Base-by-base conservation (phyloP, 306 rosid genomes). In the Malus sieversii region DNA sequence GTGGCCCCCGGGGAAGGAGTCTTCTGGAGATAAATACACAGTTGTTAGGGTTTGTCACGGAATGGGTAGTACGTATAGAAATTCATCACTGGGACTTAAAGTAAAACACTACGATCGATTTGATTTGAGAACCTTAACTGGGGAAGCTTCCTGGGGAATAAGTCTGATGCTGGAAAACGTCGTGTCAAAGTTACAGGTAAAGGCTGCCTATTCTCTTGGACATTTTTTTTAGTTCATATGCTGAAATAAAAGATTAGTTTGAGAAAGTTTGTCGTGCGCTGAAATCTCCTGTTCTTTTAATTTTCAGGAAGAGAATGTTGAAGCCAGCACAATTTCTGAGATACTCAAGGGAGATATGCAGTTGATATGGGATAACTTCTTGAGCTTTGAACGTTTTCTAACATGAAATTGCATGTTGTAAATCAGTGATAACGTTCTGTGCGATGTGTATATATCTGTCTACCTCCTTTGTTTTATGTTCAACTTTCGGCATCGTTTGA, bases 1-100 rank as follows among this genome's bases (percentile, higher is more conserved):
- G 77, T 89, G 93, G 93, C 68, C 88, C 20, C 20, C 78, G 32
- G 91, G 88, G 25, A 82, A 85, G 75, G 33, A 84, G 4, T 42
- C 75, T 78, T 84, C 79, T 38, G 84, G 86, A 51, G 79, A 74
- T 61, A 75, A 83, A 61, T 87, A 77, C 84, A 66, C 42, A 64
- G 88, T 89, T 10, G 62, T 77, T 63, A 82, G 84, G 71, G 80
- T 72, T 42, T 76, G 84, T 84, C 88, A 87, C 66, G 74, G 71
- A 64, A 69, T 60, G 45, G 55, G 77, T 19, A 80, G 77, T 48
- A 29, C 60, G 14, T 87, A 82, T 71, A 61, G 11, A 32, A 85
- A 40, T 62, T 65, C 76, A 35, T 82, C 86, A 46, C 5, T 85
- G 70, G 78, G 77, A 70, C 66, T 89, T 48, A 87, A 78, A 70